Evolutionary conservation across 2,329 filamentous ascomycete species (phyloP).

Genomic region (Apiospora malaysiana): DNA sequence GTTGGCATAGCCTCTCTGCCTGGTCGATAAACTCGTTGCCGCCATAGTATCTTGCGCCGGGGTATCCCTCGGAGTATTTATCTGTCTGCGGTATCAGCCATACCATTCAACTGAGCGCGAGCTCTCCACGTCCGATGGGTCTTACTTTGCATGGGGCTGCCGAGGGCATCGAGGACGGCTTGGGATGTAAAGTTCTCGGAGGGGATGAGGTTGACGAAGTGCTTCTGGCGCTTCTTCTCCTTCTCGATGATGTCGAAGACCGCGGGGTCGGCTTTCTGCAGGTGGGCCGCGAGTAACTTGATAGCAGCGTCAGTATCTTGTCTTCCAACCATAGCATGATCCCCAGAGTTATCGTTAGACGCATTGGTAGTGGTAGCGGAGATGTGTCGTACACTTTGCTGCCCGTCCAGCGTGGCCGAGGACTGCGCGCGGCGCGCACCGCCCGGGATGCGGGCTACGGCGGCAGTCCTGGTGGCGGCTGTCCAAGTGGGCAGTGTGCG

Average conservation of each 20-base stretch:
- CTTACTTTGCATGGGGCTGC: conserved; percentile 93
- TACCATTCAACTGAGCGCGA: conserved; percentile 8
- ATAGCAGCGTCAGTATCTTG: conserved; percentile 24
- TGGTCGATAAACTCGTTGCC: conserved; percentile 96
- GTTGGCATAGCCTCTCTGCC: conserved; percentile 87
- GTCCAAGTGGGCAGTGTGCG: conserved; percentile 45
- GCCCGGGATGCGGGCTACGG: conserved; percentile 24
- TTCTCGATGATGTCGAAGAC: conserved; percentile 92
- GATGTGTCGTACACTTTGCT: conserved; percentile 59
- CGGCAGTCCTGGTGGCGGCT: conserved; percentile 30
- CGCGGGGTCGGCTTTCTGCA: conserved; percentile 84
- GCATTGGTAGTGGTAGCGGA: conserved; percentile 15
- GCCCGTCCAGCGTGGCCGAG: conserved; percentile 57
- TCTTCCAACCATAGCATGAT: conserved; percentile 21
- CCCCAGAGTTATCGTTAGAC: conserved; percentile 21
- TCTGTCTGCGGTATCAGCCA: conserved; percentile 58
- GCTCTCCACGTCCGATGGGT: background rate
- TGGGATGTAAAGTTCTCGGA: conserved; percentile 97
- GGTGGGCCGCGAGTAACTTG: conserved; percentile 78
- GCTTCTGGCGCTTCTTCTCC: conserved; percentile 96
- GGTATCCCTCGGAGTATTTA: conserved; percentile 99
- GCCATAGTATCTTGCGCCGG: conserved; percentile 93
- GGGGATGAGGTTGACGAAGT: conserved; percentile 97
- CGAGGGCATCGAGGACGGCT: conserved; percentile 87
- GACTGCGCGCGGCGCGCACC: conserved; percentile 48